A percentile compares a stretch with the other conserved stretches of the same genome.
phyloP scores from a whole-genome alignment of 306 rosid species.

The Rosa chinensis region DNA sequence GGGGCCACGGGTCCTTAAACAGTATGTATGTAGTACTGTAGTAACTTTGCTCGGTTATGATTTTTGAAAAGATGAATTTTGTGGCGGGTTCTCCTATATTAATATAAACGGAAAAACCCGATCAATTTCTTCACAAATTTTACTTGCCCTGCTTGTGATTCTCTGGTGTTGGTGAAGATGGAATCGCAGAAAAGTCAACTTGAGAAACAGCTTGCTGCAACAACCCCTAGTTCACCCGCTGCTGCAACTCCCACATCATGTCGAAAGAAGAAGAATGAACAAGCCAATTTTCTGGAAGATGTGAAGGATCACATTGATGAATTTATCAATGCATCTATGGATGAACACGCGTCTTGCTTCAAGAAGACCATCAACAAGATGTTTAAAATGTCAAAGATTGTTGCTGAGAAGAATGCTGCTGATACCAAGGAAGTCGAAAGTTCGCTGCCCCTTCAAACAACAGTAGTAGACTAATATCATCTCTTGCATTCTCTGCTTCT shows the following conservation, averaged over 20 bases:
- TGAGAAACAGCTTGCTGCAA: constrained; percentile 37
- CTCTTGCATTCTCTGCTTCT: not conserved
- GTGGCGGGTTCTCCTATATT: not conserved
- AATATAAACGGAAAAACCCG: not conserved
- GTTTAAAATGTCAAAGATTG: constrained; percentile 81
- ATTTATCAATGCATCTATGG: constrained; percentile 79
- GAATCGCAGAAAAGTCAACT: constrained; percentile 47
- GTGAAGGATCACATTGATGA: constrained; percentile 88
- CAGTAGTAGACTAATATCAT: constrained; percentile 41
- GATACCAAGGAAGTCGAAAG: constrained; percentile 70
- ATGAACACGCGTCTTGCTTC: constrained; percentile 85
- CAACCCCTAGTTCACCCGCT: constrained; percentile 35
- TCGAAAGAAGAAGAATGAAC: constrained; percentile 72
- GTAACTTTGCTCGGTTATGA: not conserved
- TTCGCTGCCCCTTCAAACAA: constrained; percentile 66
- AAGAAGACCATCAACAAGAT: constrained; percentile 79
- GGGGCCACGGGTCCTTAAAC: not conserved
- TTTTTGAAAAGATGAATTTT: not conserved
- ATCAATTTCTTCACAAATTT: not conserved
- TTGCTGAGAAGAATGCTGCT: constrained; percentile 51
- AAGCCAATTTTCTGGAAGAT: constrained; percentile 78
- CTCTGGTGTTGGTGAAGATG: constrained; percentile 39
- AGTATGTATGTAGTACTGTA: not conserved
- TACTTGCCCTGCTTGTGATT: not conserved
- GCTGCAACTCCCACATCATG: constrained; percentile 53